phyloP scores from a whole-genome alignment of 495 filamentous ascomycete genomes.

The Staphylotrichum tortipilum region DNA sequence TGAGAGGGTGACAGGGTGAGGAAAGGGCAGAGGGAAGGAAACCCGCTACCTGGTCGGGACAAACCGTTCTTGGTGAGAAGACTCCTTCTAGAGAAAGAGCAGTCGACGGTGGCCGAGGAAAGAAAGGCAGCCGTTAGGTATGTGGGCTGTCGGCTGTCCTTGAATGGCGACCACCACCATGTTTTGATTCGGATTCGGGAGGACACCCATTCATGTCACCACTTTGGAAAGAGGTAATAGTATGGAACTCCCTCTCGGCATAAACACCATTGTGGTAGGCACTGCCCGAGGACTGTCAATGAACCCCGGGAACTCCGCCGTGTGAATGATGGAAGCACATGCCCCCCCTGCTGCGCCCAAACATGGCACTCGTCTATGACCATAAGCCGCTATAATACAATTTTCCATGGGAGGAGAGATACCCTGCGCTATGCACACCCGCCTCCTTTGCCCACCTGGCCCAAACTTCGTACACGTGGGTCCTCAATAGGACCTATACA shows the following conservation, averaged over 20 bases:
- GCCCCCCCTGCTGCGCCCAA: constrained; percentile 16
- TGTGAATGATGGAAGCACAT: constrained; percentile 6
- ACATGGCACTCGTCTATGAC: constrained; percentile 21
- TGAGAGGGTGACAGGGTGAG: too few species aligned
- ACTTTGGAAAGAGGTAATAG: too few species aligned
- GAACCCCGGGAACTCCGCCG: background rate
- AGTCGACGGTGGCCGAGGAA: background rate
- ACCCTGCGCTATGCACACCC: constrained; percentile 28
- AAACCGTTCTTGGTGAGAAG: too few species aligned
- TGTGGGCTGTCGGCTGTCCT: too few species aligned
- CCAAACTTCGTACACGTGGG: constrained; percentile 21
- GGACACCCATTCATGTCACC: too few species aligned
- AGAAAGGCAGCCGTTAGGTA: too few species aligned
- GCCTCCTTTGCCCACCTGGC: constrained; percentile 1
- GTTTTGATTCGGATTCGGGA: too few species aligned
- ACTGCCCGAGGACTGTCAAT: background rate
- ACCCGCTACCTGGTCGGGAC: too few species aligned
- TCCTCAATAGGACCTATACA: constrained; percentile 10
- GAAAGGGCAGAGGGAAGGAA: too few species aligned
- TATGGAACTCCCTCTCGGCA: too few species aligned
- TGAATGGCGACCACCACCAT: too few species aligned
- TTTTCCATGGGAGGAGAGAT: constrained; percentile 29
- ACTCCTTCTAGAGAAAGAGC: too few species aligned
- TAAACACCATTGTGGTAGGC: background rate
- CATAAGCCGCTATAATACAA: constrained; percentile 27